Base-by-base conservation (phyloP, 2,329 filamentous ascomycete genomes). In the Fusarium irregulare region DNA sequence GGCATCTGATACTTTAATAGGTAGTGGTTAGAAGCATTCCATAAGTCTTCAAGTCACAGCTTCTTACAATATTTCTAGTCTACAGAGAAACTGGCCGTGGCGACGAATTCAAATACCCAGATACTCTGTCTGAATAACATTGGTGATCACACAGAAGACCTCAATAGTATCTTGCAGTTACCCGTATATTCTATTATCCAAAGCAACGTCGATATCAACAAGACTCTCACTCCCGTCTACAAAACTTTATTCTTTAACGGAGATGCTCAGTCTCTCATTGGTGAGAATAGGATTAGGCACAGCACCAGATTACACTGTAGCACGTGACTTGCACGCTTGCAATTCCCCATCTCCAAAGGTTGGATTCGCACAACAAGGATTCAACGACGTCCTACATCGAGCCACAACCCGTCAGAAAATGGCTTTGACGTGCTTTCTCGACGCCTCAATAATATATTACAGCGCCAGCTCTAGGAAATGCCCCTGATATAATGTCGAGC, bases 291-390 rank as follows among this genome's bases (percentile, higher is more conserved):
- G 18, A 37, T n/a, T 37, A 37, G 16, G 32, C 16, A 18, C 16
- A 23, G 20, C n/a, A 40, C 27, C 40, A 23, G 49, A 21, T 63
- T 58, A 44, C 45, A 34, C 27, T 9, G 4, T 4, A 30, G 14
- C 72, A 74, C 72, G 72, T 74, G 72, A 73, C 44, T 28, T 40
- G 21, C 16, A 59, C 56, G 48, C 60, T 60, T 64, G 56, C 49
- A 66, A 56, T 54, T 73, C 56, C 54, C 41, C 34, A 54, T 37
- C n/a, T 40, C 45, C 45, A 53, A 25, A 42, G 48, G 49, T 53
- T 53, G 46, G 62, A 57, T 69, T 73, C 70, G 60, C 72, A 74
- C 72, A 74, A 68, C 60, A 60, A 63, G 47, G 60, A 71, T 68
- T 50, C 53, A 61, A 56, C 65, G 60, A 60, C 72, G 44, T 72